Evolutionary conservation across 164 flowering plant species (phyloP).

Genomic region (Cinnamomum chago): DNA sequence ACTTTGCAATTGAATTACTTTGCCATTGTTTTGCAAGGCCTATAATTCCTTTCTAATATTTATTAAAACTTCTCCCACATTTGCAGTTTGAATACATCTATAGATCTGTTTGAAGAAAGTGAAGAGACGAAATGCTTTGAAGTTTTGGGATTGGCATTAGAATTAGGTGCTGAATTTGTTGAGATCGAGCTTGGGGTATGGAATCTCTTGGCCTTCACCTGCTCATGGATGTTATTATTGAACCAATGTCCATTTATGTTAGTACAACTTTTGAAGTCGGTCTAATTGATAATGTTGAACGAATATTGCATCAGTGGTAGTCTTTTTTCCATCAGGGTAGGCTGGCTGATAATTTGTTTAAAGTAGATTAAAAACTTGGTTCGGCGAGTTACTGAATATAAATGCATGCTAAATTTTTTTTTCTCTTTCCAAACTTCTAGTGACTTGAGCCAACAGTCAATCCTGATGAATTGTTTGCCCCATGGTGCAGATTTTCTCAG

Average conservation of each 20-base stretch:
- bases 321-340: too few species aligned
- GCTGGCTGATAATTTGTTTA: too few species aligned
- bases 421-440: background rate
- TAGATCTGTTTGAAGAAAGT: background rate
- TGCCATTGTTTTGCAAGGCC: background rate
- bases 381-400: background rate
- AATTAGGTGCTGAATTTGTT: slow-evolving; percentile 8
- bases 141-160: slow-evolving; percentile 1
- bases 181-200: slow-evolving; percentile 4
- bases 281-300: too few species aligned
- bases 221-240: too few species aligned
- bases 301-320: too few species aligned
- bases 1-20: background rate
- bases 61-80: background rate
- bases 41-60: background rate
- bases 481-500: background rate
- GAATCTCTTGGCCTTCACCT: background rate
- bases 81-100: background rate
- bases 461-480: background rate
- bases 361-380: too few species aligned
- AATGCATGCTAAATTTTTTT: background rate
- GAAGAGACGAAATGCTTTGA: slow-evolving; percentile 7
- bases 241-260: too few species aligned
- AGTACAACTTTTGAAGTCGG: too few species aligned
- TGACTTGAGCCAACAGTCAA: background rate